phyloP scores from a whole-genome alignment of 2,329 filamentous ascomycete genomes.

The Metarhizium sp. region DNA sequence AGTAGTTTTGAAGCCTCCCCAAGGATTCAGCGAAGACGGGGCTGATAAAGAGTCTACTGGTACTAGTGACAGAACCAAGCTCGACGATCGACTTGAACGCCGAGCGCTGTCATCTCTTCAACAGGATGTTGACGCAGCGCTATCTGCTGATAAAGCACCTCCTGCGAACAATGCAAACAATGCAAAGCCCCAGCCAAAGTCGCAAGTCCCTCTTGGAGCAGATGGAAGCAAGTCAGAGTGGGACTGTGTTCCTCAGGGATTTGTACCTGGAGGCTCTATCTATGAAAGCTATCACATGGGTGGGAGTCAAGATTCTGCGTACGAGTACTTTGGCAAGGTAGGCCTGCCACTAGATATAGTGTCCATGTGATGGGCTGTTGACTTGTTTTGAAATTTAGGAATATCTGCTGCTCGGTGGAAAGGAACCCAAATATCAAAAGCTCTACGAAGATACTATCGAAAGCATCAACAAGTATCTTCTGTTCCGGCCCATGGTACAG shows the following conservation, averaged over 20 bases:
- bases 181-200: neutral
- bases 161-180: too few species aligned
- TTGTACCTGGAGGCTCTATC: conserved; percentile 37
- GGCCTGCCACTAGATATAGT: conserved; percentile 1
- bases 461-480: conserved; percentile 60
- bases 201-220: conserved; percentile 21
- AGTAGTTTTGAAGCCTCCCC: conserved; percentile 16
- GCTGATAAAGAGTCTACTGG: neutral
- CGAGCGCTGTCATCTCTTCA: neutral
- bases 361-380: conserved; percentile 7
- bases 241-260: conserved; percentile 51
- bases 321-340: conserved; percentile 60
- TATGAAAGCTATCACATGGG: conserved; percentile 49
- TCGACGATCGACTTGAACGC: conserved; percentile 5
- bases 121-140: neutral
- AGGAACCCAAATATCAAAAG: conserved; percentile 59
- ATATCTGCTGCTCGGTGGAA: conserved; percentile 67
- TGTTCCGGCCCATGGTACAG: conserved; percentile 69
- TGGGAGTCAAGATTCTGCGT: conserved; percentile 59
- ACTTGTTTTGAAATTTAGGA: conserved; percentile 33
- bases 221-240: conserved; percentile 24
- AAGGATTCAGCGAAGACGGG: conserved; percentile 14
- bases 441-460: conserved; percentile 63
- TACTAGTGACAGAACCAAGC: neutral
- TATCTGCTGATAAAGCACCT: neutral